Evolutionary conservation across 2,329 filamentous ascomycete species (phyloP).

Genomic region (Myriangium duriaei): DNA sequence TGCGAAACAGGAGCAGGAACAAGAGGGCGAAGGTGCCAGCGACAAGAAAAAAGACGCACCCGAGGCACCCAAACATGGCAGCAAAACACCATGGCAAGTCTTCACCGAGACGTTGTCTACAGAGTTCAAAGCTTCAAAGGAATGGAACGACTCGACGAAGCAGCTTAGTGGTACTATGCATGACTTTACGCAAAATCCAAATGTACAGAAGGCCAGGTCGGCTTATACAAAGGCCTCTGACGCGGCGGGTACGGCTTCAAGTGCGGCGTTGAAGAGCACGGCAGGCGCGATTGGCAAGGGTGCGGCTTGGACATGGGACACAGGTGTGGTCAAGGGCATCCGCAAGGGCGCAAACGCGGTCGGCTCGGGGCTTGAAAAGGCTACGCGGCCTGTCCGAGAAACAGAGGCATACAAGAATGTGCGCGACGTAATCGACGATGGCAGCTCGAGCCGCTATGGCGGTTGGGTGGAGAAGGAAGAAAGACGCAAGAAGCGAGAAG

Average conservation of each 20-base stretch:
- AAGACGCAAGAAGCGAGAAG: conserved; percentile 64
- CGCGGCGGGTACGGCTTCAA: conserved; percentile 65
- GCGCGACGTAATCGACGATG: conserved; percentile 93
- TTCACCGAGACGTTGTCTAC: conserved; percentile 91
- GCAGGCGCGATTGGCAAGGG: conserved; percentile 79
- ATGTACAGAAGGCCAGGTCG: conserved; percentile 70
- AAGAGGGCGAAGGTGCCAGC: conserved; percentile 33
- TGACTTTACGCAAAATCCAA: conserved; percentile 86
- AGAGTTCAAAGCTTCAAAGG: conserved; percentile 93
- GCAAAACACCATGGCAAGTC: conserved; percentile 97
- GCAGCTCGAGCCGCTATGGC: conserved; percentile 88
- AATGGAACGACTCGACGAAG: conserved; percentile 99
- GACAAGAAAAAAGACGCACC: conserved; percentile 56
- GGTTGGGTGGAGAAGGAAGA: conserved; percentile 97
- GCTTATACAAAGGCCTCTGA: conserved; percentile 81
- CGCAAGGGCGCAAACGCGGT: conserved; percentile 77
- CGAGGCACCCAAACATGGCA: conserved; percentile 88
- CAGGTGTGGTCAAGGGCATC: conserved; percentile 79
- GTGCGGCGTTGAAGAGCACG: conserved; percentile 71
- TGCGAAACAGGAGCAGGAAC: conserved; percentile 34
- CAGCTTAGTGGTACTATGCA: conserved; percentile 79
- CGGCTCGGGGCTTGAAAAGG: conserved; percentile 79
- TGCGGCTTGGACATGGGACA: conserved; percentile 96
- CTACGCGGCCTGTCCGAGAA: conserved; percentile 84
- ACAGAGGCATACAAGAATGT: conserved; percentile 90